phyloP scores from a whole-genome alignment of 164 flowering plant species.

The Platanus orientalis region DNA sequence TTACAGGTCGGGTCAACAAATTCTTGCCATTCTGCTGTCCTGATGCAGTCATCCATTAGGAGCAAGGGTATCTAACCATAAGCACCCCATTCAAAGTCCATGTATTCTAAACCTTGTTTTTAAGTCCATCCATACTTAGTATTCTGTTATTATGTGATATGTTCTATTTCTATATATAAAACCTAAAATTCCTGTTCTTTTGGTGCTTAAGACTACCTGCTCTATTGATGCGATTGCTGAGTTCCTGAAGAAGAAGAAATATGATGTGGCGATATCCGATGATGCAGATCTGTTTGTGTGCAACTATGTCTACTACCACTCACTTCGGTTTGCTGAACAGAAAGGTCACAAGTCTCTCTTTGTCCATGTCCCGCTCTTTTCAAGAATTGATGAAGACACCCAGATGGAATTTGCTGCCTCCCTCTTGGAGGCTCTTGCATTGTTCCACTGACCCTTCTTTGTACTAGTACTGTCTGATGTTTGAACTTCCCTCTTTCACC shows the following conservation, averaged over 20 bases:
- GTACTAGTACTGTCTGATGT: background rate
- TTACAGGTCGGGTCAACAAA: no score
- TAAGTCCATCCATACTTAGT: no score
- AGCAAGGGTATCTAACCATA: no score
- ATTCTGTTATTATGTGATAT: no score
- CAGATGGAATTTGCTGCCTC: constrained; percentile 56
- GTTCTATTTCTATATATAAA: no score
- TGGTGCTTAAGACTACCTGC: constrained; percentile 40
- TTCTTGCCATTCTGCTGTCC: no score
- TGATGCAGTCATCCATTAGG: no score
- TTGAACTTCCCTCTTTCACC: background rate
- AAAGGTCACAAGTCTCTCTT: constrained; percentile 61
- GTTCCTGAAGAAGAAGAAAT: constrained; percentile 39
- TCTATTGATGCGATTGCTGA: constrained; percentile 30
- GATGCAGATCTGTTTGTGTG: constrained; percentile 74
- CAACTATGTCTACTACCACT: constrained; percentile 71
- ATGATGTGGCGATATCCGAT: constrained; percentile 38
- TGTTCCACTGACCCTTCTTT: background rate
- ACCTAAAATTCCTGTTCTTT: background rate
- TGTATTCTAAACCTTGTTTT: no score
- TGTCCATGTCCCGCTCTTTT: constrained; percentile 66
- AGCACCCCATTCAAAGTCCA: no score
- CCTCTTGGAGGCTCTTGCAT: constrained; percentile 47
- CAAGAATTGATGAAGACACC: constrained; percentile 51
- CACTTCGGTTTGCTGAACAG: constrained; percentile 60